Evolutionary conservation across 306 rosid genomes (phyloP).

Genomic region (Cucumis melo): DNA sequence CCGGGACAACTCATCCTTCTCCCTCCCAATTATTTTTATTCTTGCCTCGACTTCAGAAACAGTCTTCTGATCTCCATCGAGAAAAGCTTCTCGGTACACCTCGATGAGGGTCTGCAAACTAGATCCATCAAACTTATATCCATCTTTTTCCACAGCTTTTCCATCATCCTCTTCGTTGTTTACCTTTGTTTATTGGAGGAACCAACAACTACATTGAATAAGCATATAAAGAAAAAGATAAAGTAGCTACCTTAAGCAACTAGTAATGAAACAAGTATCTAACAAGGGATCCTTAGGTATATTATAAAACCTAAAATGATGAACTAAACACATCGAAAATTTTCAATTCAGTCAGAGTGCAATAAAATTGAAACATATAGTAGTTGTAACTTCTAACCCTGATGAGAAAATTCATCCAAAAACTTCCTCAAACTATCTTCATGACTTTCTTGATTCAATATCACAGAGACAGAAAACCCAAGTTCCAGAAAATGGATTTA

Average conservation of each 20-base stretch:
- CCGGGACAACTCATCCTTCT: conserved; percentile 33
- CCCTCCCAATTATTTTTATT: conserved; percentile 22
- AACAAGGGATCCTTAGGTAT: background rate
- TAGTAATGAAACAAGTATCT: background rate
- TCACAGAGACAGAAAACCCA: too few relatives aligned
- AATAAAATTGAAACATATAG: background rate
- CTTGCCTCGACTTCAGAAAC: conserved; percentile 37
- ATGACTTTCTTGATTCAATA: too few relatives aligned
- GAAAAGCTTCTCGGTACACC: conserved; percentile 60
- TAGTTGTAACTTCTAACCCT: background rate
- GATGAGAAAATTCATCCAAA: too few relatives aligned
- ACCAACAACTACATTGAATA: background rate
- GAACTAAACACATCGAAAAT: background rate
- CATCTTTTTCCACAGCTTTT: conserved; percentile 16
- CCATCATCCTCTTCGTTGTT: conserved; percentile 27
- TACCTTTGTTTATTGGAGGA: conserved; percentile 16
- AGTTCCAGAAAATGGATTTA: too few relatives aligned
- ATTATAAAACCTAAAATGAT: background rate
- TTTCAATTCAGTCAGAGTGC: background rate
- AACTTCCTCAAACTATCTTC: too few relatives aligned
- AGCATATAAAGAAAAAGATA: background rate
- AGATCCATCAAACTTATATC: conserved; percentile 12
- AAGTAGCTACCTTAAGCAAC: background rate
- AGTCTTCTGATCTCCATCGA: conserved; percentile 30
- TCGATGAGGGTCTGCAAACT: conserved; percentile 35